Evolutionary conservation across 768 basidiomycete genomes (phyloP).

Genomic region (Dioszegia hungarica): DNA sequence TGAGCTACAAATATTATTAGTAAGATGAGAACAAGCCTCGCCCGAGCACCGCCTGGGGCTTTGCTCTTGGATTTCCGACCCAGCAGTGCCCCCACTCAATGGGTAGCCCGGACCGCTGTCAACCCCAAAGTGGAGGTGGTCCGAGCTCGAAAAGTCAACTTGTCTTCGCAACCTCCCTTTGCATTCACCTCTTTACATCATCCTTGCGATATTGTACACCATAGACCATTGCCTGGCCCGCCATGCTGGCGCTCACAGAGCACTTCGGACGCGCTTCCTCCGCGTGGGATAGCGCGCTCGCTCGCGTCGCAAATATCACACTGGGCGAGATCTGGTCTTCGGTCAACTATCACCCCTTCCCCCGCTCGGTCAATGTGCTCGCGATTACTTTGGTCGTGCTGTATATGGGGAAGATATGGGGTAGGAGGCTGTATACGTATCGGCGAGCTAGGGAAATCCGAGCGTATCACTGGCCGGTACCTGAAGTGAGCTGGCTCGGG

Average conservation of each 20-base stretch:
- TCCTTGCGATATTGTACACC: neutral
- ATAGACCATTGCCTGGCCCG: neutral
- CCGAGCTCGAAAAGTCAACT: neutral
- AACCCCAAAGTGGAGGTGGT: constrained; percentile 1
- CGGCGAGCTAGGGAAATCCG: neutral
- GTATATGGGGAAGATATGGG: neutral
- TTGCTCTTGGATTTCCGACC: too few relatives aligned
- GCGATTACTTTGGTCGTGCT: constrained; percentile 60
- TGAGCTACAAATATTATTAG: too few relatives aligned
- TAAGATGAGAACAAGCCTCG: too few relatives aligned
- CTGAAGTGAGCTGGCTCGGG: constrained; percentile 54
- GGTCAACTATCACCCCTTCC: constrained; percentile 27
- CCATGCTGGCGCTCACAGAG: neutral
- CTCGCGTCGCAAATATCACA: constrained; percentile 13
- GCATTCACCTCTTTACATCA: neutral
- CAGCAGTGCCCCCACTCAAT: too few relatives aligned
- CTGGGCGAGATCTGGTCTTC: constrained; percentile 27
- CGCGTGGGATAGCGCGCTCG: neutral
- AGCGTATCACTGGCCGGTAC: constrained; percentile 51
- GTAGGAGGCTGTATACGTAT: neutral
- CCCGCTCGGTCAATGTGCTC: constrained; percentile 51
- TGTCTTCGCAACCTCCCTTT: neutral
- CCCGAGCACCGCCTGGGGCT: too few relatives aligned
- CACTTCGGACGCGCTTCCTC: neutral
- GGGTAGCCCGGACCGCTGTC: too few relatives aligned